Evolutionary conservation across 495 filamentous ascomycete species (phyloP), one percentile per base, ranked within the genome.

Genomic region (Cercophora newfieldiana): DNA sequence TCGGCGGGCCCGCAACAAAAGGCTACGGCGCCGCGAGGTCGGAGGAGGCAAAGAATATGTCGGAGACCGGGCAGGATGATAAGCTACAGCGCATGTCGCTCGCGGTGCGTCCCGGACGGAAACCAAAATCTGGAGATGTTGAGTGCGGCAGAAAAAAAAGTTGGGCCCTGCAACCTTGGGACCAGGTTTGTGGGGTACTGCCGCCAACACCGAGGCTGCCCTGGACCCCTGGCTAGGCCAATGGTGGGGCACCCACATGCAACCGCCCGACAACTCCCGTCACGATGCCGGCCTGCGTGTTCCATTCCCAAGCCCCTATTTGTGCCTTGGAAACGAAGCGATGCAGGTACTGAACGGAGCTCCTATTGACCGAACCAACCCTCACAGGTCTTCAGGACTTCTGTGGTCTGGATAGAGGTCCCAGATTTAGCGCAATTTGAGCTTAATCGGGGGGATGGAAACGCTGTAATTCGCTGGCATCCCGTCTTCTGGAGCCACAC

Each of bases 81-180:
- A n/a, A n/a, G n/a, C 37, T 44, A 16, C 18, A 6, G 37, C 37
- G 37, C 37, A 44, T 16, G 18, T 44, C 12, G 37, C 37, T 44
- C 37, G n/a, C n/a, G 19, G 29, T 37, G 21, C 3, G 19, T 29
- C 22, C 30, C 21, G 30, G 50, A 8, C 25, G 6, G 21, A 53
- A 53, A 7, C 4, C 25, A 5, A 26, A 26, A 57, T 7, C 54
- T 28, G 24, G 2, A n/a, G 26, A 57, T 61, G 59, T 61, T 61
- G 59, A 50, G 49, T 50, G 59, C 59, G 59, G 59, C 59, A 61
- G 59, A 51, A 50, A 51, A 57, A 59, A 61, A 61, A 61, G 47
- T 48, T 61, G 37, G 59, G 59, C n/a, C 21, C 14, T 14, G 37
- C 37, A 44, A 44, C 37, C 10, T 44, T 44, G 37, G 47, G 19